Base-by-base conservation (phyloP, 768 basidiomycete genomes). In the Tephrocybe sp. region DNA sequence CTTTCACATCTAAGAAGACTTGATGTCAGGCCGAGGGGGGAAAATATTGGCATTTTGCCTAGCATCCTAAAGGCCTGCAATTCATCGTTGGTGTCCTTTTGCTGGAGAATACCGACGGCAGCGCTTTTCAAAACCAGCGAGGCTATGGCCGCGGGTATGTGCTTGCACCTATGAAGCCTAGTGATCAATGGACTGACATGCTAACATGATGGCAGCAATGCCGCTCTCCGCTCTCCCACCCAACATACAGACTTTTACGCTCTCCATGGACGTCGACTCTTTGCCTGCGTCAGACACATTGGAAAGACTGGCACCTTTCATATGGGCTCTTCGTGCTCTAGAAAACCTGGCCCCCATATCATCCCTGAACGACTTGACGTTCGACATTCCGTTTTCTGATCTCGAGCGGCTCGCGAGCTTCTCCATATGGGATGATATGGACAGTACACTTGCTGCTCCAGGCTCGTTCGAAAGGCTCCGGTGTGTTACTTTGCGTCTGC, bases 401-500 rank as follows among this genome's bases (percentile, higher is more conserved):
- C 34, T 20, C 26, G 1, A 38, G 1, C 25, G 14, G 3, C 8
- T 51, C 17, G 9, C 42, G 33, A 15, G 3, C 20, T 23, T 9
- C 17, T 15, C 20, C 3, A 36, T 51, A 20, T 51, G 50, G 50
- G 24, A 25, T 18, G 25, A 32, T 3, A 23, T 51, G 50, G 50
- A 51, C 28, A 37, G 3, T n/a, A 21, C 18, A 8, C 36, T 51
- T 17, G 24, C 36, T 30, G 26, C 20, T 26, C 34, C 5, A 30
- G 28, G 28, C 11, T 10, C 15, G 7, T 36, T 36, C 15, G 15
- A n/a, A 9, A 36, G 15, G 8, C 34, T 36, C 9, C 34, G 15
- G 4, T 36, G 34, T 15, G 34, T 36, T 4, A 36, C 7, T 36
- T 10, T 36, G 15, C 15, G 34, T 4, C 9, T 36, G 34, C 34